Evolutionary conservation across 805 yeast species (phyloP), one percentile per base, ranked within the genome.

Genomic region (Hanseniaspora guilliermondii): DNA sequence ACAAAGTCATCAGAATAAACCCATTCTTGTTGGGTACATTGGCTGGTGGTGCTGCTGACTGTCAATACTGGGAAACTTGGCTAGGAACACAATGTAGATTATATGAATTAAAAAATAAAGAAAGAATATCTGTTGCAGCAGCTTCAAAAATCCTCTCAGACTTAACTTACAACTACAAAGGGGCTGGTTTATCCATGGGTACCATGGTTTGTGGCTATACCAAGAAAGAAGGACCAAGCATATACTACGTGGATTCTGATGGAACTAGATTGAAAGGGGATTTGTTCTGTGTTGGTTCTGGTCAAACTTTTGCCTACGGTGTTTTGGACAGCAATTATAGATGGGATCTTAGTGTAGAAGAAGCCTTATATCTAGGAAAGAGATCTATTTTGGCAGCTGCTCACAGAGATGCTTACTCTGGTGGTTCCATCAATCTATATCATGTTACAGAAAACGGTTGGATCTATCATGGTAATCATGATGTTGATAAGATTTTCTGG

Each of bases 1-100:
- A 91, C 71, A 93, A 93, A 70, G 98, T 93, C 55, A 88, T 93
- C 64, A 91, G 91, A 70, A 93, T 93, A 71, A 93, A 93, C 70
- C 96, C 97, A 53, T 85, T 86, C 68, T 72, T 93, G 59, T 76
- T 93, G 62, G 98, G 98, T 60, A 93, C 98, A 21, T 82, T 93
- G 96, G 98, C 98, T 35, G 98, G 98, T 72, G 97, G 97, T 74
- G 98, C 98, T 49, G 97, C 97, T 33, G 98, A 93, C 72, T 93
- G 98, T 76, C 98, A 93, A 70, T 93, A 76, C 71, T 93, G 98
- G 98, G 97, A 93, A 72, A 87, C 97, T 37, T 93, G 97, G 97
- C 77, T 93, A 57, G 98, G 98, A 58, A 75, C 95, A 17, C 97
- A 93, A 71, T 91, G 97, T 73, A 76, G 98, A 64, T 72, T 93